Percentiles rank a stretch among this genome's conserved stretches.
Conservation (phyloP, 306 rosid species). For the Glycine soja region DNA sequence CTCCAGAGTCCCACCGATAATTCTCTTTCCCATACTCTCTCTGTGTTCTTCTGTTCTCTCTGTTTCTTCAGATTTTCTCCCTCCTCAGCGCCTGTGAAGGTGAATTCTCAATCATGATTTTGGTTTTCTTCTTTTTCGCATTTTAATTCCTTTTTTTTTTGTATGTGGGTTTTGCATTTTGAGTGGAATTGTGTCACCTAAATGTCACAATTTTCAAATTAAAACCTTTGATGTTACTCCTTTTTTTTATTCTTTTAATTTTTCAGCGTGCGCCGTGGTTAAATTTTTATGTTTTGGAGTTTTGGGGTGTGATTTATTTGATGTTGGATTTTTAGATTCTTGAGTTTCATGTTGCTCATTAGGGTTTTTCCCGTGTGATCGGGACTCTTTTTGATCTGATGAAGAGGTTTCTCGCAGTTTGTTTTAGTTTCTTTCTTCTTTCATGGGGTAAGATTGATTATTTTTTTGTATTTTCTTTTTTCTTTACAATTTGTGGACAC, state of each 20-base stretch:
- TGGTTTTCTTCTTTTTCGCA: background rate
- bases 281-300: background rate
- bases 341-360: constrained; percentile 14
- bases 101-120: constrained; percentile 20
- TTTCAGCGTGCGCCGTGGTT: background rate
- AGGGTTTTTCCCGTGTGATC: constrained; percentile 45
- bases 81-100: constrained; percentile 42
- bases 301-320: constrained; percentile 25
- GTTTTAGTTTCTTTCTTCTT: constrained; percentile 40
- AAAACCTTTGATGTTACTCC: background rate
- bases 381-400: constrained; percentile 44
- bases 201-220: constrained; percentile 20
- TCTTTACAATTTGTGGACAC: background rate
- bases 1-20: constrained; percentile 53
- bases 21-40: constrained; percentile 42
- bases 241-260: background rate
- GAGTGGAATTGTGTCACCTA: constrained; percentile 22
- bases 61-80: constrained; percentile 7
- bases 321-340: constrained; percentile 43
- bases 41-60: background rate
- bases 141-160: no score
- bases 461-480: background rate
- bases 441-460: background rate
- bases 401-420: constrained; percentile 13
- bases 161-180: constrained; percentile 4